Evolutionary conservation across 1,139 yeast genomes (phyloP), one percentile per base, ranked within the genome.

Genomic region (Williopsis jadinii): DNA sequence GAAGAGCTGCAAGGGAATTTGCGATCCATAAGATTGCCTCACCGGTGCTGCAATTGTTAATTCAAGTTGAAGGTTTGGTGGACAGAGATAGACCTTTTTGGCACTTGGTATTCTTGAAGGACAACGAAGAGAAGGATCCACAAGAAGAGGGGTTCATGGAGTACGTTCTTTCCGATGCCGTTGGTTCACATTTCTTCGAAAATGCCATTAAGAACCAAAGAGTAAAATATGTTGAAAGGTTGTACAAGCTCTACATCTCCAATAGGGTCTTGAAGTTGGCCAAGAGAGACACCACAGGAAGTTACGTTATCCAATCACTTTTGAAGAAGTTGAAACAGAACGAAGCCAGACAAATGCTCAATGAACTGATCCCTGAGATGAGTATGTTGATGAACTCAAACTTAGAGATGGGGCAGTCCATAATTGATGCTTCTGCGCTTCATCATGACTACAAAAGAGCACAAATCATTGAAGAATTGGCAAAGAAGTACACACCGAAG

Each of bases 121-220:
- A 60, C 9, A 62, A 63, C 10, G 74, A 68, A 10, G 79, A 68
- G 26, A 72, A 66, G 41, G 80, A 82, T 43, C 51, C 77, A 0
- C 75, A 79, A 44, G 95, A 88, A 59, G 88, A 77, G 49, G 77
- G 92, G 1, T 88, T 84, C 60, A 82, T 88, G 33, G 96, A 88
- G 58, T 84, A 84, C 57, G 68, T 90, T 43, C 65, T 90, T 39
- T 80, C 94, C 8, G 96, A 90, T 56, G 71, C 95, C 1, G 87
- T 88, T 12, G 98, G 97, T 1, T 83, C 95, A 1, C 97, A 88
- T 63, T 88, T 90, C 65, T 68, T 90, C 34, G 90, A 90, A 61
- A 73, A 81, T 14, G 73, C 80, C 19, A 69, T 90, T 41, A 76
- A 74, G 38, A 76, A 74, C 41, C 84, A 84, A 38, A 79, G 94